Evolutionary conservation across 805 yeast species (phyloP), one percentile per base, ranked within the genome.

Genomic region (Starmerella sp.): DNA sequence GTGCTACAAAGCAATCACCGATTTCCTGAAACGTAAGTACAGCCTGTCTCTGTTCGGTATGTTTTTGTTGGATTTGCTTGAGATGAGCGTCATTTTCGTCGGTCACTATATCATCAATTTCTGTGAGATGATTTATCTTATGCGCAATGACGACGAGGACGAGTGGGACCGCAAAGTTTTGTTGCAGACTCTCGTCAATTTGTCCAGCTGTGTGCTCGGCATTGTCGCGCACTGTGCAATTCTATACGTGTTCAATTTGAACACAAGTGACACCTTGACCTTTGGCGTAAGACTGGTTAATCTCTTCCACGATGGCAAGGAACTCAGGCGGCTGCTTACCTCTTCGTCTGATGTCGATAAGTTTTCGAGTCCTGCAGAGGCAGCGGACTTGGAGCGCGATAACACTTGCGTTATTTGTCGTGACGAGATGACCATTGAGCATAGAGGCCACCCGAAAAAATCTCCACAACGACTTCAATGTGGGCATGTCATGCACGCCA

Each of bases 401-500:
- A 70, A 73, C 66, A 66, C 86, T 30, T 85, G 98, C 70, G 88
- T 88, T 58, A 84, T 91, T 42, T 91, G 98, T 70, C 81, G 95
- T 62, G 97, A 93, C 62, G 95, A 87, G 58, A 84, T 91, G 91
- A 67, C 74, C 6, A 65, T 80, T 1, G 72, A 67, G 2, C 75
- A 66, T 1, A 54, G 64, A 2, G 42, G 31, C 1, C 56, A 62
- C 62, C 71, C 71, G 54, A 73, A 85, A 54, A 69, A 71, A 45
- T 73, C 70, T 49, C 96, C 97, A 5, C 88, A 87, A 67, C 84
- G 77, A 64, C 73, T 93, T 49, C 75, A 73, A 1, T 93, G 98
- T 73, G 85, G 87, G 30, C 98, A 93, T 68, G 83, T 87, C 48
- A 75, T 91, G 55, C 98, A 93, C 67, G 72, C 84, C 70, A 90